A percentile compares a stretch with the other conserved stretches of the same genome.
Evolutionary conservation across 179 eudicot species (phyloP).

Genomic region (Pouteria campechiana): DNA sequence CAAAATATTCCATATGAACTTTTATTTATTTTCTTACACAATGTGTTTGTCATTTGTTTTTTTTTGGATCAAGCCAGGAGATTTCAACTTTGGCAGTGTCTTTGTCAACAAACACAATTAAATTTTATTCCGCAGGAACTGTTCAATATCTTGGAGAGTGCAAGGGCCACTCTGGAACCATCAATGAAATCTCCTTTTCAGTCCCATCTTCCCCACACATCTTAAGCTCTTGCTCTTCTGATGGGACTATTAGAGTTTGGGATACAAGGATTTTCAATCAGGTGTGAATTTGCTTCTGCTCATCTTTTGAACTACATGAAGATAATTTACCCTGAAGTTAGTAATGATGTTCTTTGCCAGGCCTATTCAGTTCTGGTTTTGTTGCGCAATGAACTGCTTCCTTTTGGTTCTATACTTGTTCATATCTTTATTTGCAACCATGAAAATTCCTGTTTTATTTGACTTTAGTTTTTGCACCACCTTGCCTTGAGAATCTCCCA

Average conservation of each 20-base stretch:
- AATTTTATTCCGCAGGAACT: slow-evolving; percentile 63
- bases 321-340: too few relatives aligned
- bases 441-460: too few relatives aligned
- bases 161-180: slow-evolving; percentile 45
- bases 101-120: slow-evolving; percentile 61
- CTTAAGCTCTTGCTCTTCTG: slow-evolving; percentile 72
- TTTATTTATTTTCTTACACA: too few relatives aligned
- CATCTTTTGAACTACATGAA: neutral
- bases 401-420: too few relatives aligned
- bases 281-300: slow-evolving; percentile 18
- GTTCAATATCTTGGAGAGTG: slow-evolving; percentile 82
- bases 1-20: too few relatives aligned
- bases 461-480: too few relatives aligned
- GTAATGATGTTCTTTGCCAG: too few relatives aligned
- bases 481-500: too few relatives aligned
- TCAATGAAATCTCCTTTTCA: slow-evolving; percentile 58
- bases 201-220: slow-evolving; percentile 31
- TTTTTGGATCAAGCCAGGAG: slow-evolving; percentile 44
- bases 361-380: too few relatives aligned
- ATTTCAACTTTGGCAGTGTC: slow-evolving; percentile 90
- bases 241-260: slow-evolving; percentile 77
- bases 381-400: too few relatives aligned
- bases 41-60: neutral
- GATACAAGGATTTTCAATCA: slow-evolving; percentile 70
- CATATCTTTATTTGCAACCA: too few relatives aligned